Conservation (phyloP, 176 grass and related monocot genomes). For the maize (Zea mays) region DNA sequence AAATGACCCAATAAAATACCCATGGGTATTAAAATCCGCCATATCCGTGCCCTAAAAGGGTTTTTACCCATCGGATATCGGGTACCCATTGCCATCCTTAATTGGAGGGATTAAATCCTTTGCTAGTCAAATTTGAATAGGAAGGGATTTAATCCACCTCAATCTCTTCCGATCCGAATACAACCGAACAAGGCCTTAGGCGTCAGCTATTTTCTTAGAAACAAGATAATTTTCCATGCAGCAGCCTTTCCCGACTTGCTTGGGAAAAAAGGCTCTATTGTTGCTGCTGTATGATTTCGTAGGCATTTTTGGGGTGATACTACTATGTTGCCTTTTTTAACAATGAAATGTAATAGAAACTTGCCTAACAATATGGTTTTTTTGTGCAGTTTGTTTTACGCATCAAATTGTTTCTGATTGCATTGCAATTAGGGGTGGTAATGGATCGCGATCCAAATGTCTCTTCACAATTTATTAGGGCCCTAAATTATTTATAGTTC, state of each 20-base stretch:
- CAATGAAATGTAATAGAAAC: neutral
- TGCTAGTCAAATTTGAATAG: no score
- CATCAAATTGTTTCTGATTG: conserved; percentile 16
- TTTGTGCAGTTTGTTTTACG: conserved; percentile 20
- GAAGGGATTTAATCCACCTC: no score
- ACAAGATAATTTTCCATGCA: neutral
- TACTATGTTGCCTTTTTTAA: conserved; percentile 20
- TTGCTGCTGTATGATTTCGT: neutral
- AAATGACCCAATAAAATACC: no score
- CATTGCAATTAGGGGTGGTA: neutral
- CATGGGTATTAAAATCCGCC: no score
- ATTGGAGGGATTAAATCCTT: no score
- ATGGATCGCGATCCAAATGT: no score
- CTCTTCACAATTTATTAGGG: no score
- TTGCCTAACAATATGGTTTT: neutral
- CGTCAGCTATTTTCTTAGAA: neutral
- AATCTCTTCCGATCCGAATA: no score
- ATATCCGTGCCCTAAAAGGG: no score
- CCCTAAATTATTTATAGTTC: no score
- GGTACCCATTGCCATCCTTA: no score
- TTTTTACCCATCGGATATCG: no score
- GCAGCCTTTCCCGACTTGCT: neutral
- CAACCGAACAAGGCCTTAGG: neutral
- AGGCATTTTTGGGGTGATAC: neutral
- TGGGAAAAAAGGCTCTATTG: neutral